Base-by-base conservation (phyloP, 768 basidiomycete species). In the Crepidotus variabilis region DNA sequence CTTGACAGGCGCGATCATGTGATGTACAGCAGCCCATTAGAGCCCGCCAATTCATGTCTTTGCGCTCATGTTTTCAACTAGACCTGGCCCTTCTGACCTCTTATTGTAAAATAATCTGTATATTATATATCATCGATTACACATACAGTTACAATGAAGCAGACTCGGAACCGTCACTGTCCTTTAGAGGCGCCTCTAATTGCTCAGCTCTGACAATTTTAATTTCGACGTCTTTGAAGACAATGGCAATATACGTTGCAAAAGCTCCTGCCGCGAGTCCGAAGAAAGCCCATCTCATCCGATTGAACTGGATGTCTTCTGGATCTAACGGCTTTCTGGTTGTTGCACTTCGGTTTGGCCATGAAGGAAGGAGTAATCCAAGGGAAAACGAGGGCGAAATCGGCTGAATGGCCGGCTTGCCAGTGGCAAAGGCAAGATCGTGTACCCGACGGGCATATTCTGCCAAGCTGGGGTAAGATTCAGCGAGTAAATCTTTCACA, bases 361-460 rank as follows among this genome's bases (percentile, higher is more conserved):
- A 60, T 63, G 75, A 59, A 65, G 77, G 75, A 21, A 77, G 18
- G 28, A 85, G 66, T 24, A 77, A 75, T 50, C 73, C 66, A 24
- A 79, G 57, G 3, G 76, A 72, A 33, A 66, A 67, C 32, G 58
- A 61, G n/a, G 61, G 57, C 0, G 60, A 45, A 4, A 57, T 32
- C 23, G 51, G 51, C 11, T 51, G 60, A 13, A 63, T 36, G 11
- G 61, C 51, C 0, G 64, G 64, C n/a, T 58, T 60, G 36, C 58
- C 62, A 18, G 63, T 50, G 14, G 64, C 60, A 18, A 72, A 65
- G 2, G 69, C 68, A 21, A 55, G 56, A n/a, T 60, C 57, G 6
- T 71, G 72, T 52, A 91, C 69, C 28, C 78, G 75, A 49, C 77
- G 73, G 4, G 88, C 83, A 61, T 90, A 88, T 6, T 77, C 67